Base-by-base conservation (phyloP, 2,329 filamentous ascomycete species). In the Domatiomyces globalis region DNA sequence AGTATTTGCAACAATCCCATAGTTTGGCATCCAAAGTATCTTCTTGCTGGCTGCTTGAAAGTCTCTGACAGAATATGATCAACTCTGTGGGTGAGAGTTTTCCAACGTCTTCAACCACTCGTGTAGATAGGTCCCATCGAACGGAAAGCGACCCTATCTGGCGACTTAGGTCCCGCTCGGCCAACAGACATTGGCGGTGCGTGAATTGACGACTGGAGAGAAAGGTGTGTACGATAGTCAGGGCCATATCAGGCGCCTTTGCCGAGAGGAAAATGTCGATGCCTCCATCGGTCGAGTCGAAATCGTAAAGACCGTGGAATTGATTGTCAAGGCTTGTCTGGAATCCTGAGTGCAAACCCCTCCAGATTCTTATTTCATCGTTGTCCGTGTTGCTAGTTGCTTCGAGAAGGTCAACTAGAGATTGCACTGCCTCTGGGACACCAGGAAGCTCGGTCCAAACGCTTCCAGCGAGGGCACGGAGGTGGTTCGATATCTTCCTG, bases 201-300 rank as follows among this genome's bases (percentile, higher is more conserved):
- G 33, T 39, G 33, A 39, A 39, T 39, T 39, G 33, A 15, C 33
- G 33, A 15, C 33, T 39, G 33, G 71, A 72, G 4, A 73, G 59
- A 53, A 69, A 74, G 1, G 71, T 72, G 52, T 74, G 72, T 8
- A 74, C 53, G 3, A 73, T 59, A 5, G 69, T 70, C 15, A 69
- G 66, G 18, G 63, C 61, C 6, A 72, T 54, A 46, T 71, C 71
- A n/a, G 65, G 63, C 1, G 66, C 66, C 42, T 70, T 71, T 46
- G 69, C 68, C 4, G 71, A 74, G 12, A 71, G 62, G 46, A 66
- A 74, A 15, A 70, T 65, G 43, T 69, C 65, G 4, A 66, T 64
- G 1, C 55, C 49, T 4, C 33, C 33, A 10, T 39, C 33, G 33
- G 10, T 15, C 9, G 33, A 39, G 29, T 67, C 65, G 43, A 63